Evolutionary conservation across 768 basidiomycete species (phyloP), one percentile per base, ranked within the genome.

Genomic region (Russula abietina): DNA sequence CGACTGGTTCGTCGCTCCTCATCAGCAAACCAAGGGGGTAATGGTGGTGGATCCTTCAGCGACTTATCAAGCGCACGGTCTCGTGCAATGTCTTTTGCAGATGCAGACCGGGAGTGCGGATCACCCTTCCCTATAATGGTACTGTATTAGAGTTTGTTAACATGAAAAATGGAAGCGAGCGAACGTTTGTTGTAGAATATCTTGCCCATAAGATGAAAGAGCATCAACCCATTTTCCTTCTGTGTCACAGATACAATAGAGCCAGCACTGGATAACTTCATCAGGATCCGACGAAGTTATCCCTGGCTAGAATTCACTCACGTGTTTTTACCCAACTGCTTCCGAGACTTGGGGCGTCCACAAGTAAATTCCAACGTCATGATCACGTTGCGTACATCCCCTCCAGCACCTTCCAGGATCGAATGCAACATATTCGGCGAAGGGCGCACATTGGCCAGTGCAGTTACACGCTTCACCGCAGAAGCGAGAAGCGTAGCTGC

Each of bases 121-220:
- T 95, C 93, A 2, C 83, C 85, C 71, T 90, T 91, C 8, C 91
- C 91, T 93, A 67, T 12, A 19, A 30, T 33, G 19, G 39, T 12
- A 39, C 43, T 24, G 10, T 7, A 46, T 73, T 33, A 68, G 46
- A 30, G 32, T n/a, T 24, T 51, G 1, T 11, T 17, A 33, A 4
- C 24, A 26, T 12, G 24, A 12, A 32, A 49, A 26, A 52, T 19
- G 49, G 16, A 60, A 52, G 46, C 10, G 32, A 24, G 74, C 83
- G 59, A 49, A 97, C 97, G 85, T 74, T 98, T 99, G 73, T 96
- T 98, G 71, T 97, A 98, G 53, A 98, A 73, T 1, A 98, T 83
- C 75, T 91, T 96, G 17, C 97, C 97, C 54, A 99, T 77, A 19
- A 98, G 74, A 74, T 98, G 97, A 71, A 99, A 99, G 55, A 99